Conservation (phyloP, 805 yeast genomes). For the Wickerhamomyces alni region DNA sequence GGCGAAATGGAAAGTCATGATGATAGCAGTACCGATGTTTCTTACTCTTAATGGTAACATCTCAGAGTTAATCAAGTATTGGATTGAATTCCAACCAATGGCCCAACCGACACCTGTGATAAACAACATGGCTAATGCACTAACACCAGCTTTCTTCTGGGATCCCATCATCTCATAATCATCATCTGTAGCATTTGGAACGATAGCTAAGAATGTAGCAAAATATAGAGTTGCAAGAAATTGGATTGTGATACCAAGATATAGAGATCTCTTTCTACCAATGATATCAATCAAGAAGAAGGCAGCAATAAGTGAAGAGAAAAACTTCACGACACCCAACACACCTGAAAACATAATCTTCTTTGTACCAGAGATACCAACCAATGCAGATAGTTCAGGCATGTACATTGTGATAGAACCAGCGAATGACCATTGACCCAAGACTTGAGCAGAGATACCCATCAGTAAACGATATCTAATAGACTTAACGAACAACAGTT, state of each 20-base stretch:
- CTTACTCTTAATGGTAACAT: slow-evolving; percentile 47
- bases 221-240: slow-evolving; percentile 36
- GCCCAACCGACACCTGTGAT: slow-evolving; percentile 54
- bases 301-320: slow-evolving; percentile 42
- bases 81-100: slow-evolving; percentile 51
- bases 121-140: slow-evolving; percentile 45
- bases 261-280: slow-evolving; percentile 46
- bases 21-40: slow-evolving; percentile 41
- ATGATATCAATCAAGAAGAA: slow-evolving; percentile 48
- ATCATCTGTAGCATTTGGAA: slow-evolving; percentile 35
- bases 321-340: slow-evolving; percentile 47
- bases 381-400: slow-evolving; percentile 42
- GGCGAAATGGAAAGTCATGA: slow-evolving; percentile 51
- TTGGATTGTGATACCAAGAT: slow-evolving; percentile 43
- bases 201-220: slow-evolving; percentile 39
- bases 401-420: slow-evolving; percentile 52
- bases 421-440: slow-evolving; percentile 59
- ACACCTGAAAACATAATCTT: slow-evolving; percentile 43
- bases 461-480: slow-evolving; percentile 40
- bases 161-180: slow-evolving; percentile 26
- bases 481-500: slow-evolving; percentile 31
- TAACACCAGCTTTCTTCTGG: slow-evolving; percentile 33
- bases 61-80: slow-evolving; percentile 50
- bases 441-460: slow-evolving; percentile 37
- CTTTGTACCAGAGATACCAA: slow-evolving; percentile 37